phyloP scores from a whole-genome alignment of 1,284 basidiomycete genomes.

The Tetrapyrgos nigripes region DNA sequence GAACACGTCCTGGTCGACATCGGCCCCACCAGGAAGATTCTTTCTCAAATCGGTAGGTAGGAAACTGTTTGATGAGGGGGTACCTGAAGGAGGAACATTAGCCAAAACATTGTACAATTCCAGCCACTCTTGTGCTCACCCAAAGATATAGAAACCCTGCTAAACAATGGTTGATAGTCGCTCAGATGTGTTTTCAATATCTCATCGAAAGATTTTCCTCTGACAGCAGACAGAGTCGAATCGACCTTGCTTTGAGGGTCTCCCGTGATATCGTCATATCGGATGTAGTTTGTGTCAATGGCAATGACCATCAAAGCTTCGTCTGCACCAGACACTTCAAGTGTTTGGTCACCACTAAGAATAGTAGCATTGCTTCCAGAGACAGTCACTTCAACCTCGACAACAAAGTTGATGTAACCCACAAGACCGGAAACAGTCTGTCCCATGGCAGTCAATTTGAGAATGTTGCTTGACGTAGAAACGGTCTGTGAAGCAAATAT shows the following conservation, averaged over 20 bases:
- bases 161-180: constrained; percentile 19
- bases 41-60: constrained; percentile 20
- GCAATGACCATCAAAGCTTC: constrained; percentile 18
- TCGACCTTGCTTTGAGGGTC: constrained; percentile 15
- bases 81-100: constrained; percentile 12
- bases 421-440: constrained; percentile 9
- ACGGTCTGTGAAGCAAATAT: constrained; percentile 4
- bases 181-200: constrained; percentile 16
- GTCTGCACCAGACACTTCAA: constrained; percentile 15
- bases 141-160: constrained; percentile 17
- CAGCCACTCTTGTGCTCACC: constrained; percentile 6
- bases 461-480: constrained; percentile 4
- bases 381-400: constrained; percentile 10
- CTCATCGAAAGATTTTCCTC: constrained; percentile 12
- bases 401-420: constrained; percentile 15
- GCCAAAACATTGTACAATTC: too few relatives aligned
- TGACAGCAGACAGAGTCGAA: constrained; percentile 11
- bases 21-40: constrained; percentile 13
- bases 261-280: constrained; percentile 17
- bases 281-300: constrained; percentile 21
- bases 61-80: constrained; percentile 12
- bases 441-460: constrained; percentile 11
- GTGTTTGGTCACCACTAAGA: neutral
- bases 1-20: constrained; percentile 19
- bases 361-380: constrained; percentile 4